These are phyloP conservation scores for Trametes gibbosa DNA, from an alignment of 768 basidiomycete genomes.

Conservation along the genomic window DNA sequence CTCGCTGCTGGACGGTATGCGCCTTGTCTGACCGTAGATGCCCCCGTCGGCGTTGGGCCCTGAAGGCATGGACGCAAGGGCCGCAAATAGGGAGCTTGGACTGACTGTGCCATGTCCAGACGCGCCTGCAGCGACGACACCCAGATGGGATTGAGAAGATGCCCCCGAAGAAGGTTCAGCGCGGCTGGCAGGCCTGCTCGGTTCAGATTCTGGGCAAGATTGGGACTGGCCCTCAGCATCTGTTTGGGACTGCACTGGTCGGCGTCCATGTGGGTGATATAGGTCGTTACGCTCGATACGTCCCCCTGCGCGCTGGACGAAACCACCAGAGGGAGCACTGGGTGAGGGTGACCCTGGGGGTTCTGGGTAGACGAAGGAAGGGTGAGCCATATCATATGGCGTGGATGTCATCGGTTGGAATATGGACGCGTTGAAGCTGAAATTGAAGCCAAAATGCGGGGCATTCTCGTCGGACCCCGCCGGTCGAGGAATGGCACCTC, in stretches of 20 bases:
- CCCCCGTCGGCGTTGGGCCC: background rate
- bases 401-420: constrained; percentile 29
- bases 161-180: background rate
- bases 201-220: constrained; percentile 14
- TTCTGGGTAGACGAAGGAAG: constrained; percentile 38
- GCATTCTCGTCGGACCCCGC: constrained; percentile 15
- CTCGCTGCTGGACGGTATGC: constrained; percentile 38
- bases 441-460: constrained; percentile 20
- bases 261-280: constrained; percentile 20
- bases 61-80: background rate
- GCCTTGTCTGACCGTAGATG: background rate
- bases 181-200: constrained; percentile 9
- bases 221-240: background rate
- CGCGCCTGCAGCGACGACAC: background rate
- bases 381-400: constrained; percentile 17
- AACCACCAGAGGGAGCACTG: constrained; percentile 26
- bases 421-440: constrained; percentile 25
- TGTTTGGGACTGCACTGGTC: constrained; percentile 1
- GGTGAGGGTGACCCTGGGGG: constrained; percentile 60
- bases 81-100: constrained; percentile 14
- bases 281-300: constrained; percentile 26
- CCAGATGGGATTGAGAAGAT: background rate
- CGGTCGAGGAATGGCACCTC: constrained; percentile 3
- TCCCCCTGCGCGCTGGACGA: constrained; percentile 25
- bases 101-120: constrained; percentile 12